Conservation (phyloP, 495 filamentous ascomycete genomes). For the Penicillium atrosanguineum region DNA sequence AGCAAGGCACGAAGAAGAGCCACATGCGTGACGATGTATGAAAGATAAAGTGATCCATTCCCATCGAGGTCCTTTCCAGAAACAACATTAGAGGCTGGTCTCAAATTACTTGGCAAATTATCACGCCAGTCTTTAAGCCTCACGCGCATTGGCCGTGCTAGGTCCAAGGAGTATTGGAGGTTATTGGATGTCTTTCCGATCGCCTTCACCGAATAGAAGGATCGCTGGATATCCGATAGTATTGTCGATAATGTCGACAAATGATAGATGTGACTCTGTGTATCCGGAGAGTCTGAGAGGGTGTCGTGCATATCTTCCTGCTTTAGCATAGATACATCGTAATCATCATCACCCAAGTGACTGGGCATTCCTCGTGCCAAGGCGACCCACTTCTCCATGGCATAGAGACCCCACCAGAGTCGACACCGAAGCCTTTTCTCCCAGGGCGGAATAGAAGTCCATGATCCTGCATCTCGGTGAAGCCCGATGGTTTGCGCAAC, state of each 20-base stretch:
- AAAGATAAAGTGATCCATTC: conserved; percentile 3
- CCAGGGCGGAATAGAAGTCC: neutral
- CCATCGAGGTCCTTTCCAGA: neutral
- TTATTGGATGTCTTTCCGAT: neutral
- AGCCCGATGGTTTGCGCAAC: conserved; percentile 2
- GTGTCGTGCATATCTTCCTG: neutral
- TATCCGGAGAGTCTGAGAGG: neutral
- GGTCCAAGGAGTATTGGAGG: conserved; percentile 1
- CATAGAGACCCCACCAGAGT: conserved; percentile 3
- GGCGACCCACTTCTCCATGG: conserved; percentile 5
- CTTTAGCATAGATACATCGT: neutral
- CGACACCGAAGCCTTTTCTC: conserved; percentile 1
- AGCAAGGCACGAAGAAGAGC: neutral
- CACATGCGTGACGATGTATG: conserved; percentile 5
- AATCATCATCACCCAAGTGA: conserved; percentile 3
- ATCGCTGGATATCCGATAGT: conserved; percentile 1
- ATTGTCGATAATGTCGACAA: neutral
- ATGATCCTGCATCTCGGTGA: neutral
- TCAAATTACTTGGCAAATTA: neutral
- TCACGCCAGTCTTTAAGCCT: conserved; percentile 1
- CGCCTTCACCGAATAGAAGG: conserved; percentile 1
- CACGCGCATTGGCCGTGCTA: neutral
- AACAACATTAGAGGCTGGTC: neutral
- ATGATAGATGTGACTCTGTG: neutral
- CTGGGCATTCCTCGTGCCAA: conserved; percentile 5